Conservation (phyloP, 139 green algal species). For the Closterium sp. region DNA sequence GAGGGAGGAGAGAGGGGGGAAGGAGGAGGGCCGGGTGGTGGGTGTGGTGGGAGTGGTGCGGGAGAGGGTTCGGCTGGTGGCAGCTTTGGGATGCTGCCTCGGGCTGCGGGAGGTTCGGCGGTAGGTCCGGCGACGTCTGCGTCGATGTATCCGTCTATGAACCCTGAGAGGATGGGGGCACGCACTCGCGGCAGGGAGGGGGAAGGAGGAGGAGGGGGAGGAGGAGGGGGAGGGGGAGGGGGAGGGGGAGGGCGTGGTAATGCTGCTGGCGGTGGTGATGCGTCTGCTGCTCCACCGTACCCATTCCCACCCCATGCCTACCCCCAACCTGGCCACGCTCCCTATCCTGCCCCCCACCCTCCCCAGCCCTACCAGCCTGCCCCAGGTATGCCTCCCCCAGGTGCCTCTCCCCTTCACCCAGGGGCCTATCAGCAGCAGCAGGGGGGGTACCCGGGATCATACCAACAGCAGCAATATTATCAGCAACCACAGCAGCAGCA, state of each 20-base stretch:
- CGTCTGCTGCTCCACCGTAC: neutral
- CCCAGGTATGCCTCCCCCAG: neutral
- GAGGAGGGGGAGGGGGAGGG: neutral
- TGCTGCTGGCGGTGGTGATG: neutral
- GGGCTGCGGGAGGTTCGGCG: neutral
- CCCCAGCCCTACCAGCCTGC: neutral
- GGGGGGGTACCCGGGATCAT: neutral
- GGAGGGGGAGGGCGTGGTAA: constrained; percentile 13
- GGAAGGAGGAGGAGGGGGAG: neutral
- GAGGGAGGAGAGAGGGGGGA: neutral
- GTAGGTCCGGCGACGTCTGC: neutral
- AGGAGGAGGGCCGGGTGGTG: neutral
- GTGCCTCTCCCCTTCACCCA: neutral
- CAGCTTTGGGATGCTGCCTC: neutral
- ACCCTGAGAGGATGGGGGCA: constrained; percentile 45
- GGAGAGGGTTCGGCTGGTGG: neutral
- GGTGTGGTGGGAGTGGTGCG: neutral
- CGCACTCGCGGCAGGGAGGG: neutral
- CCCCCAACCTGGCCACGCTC: neutral
- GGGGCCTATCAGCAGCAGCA: neutral
- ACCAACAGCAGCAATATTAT: neutral
- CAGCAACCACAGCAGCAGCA: constrained; percentile 8
- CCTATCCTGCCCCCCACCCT: neutral
- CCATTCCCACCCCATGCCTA: neutral
- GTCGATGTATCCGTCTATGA: constrained; percentile 42